Percentiles rank a stretch among this genome's conserved stretches.
phyloP scores from a whole-genome alignment of 805 yeast species.

The Candida incommunis region DNA sequence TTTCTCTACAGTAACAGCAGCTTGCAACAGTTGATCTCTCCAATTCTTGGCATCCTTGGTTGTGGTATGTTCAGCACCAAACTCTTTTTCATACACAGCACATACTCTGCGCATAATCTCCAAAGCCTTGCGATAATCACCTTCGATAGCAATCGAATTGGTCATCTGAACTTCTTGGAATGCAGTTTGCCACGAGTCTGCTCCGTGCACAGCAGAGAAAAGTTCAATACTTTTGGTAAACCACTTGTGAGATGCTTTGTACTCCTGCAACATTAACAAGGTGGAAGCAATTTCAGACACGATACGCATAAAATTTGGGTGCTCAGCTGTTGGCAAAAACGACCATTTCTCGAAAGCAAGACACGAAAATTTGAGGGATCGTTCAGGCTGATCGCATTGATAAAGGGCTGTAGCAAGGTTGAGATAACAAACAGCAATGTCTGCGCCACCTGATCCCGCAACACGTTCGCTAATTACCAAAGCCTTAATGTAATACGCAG shows the following conservation, averaged over 20 bases:
- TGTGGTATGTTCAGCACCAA: constrained; percentile 55
- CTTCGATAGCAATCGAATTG: constrained; percentile 38
- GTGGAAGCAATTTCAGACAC: constrained; percentile 46
- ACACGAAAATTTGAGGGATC: constrained; percentile 47
- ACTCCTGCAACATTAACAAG: constrained; percentile 38
- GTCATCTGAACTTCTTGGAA: constrained; percentile 56
- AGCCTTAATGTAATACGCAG: constrained; percentile 52
- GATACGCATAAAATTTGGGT: constrained; percentile 58
- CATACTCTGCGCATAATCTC: constrained; percentile 43
- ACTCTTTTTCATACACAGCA: constrained; percentile 36
- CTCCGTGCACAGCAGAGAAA: constrained; percentile 40
- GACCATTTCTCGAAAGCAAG: constrained; percentile 48
- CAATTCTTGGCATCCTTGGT: constrained; percentile 58
- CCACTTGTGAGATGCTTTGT: constrained; percentile 35
- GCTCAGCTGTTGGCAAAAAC: constrained; percentile 43
- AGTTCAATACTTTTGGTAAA: constrained; percentile 39
- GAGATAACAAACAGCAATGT: constrained; percentile 54
- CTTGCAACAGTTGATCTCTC: constrained; percentile 40
- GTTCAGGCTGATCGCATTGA: constrained; percentile 39
- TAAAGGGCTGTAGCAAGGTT: constrained; percentile 66
- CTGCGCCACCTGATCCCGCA: constrained; percentile 67
- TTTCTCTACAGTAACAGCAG: constrained; percentile 25
- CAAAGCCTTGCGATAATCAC: constrained; percentile 42
- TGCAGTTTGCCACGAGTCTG: constrained; percentile 45
- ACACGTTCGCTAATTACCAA: constrained; percentile 65